Evolutionary conservation across 2,329 filamentous ascomycete species (phyloP), one percentile per base, ranked within the genome.

Genomic region (Aureobasidium sp.): DNA sequence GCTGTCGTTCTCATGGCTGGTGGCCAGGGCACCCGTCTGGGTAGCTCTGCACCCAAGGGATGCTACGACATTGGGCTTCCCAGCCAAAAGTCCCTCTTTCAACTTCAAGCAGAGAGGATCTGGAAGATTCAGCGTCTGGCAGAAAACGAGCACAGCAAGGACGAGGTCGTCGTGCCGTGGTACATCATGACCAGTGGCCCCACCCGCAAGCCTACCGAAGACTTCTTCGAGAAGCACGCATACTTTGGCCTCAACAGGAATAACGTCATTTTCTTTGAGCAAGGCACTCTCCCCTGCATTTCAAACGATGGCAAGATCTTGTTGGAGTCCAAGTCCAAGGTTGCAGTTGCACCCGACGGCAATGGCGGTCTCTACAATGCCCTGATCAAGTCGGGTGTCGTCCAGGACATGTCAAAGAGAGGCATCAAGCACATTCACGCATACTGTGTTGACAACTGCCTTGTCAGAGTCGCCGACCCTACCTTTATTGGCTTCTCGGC

Each of bases 161-260:
- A 73, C 56, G 75, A 74, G 44, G 81, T 82, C 38, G 76, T 85
- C 27, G 84, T 97, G 37, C 93, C 93, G 11, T 98, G 93, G 93
- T 98, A 98, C 73, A 89, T 98, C 71, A 98, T 98, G 93, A 98
- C 93, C 64, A 95, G 89, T 64, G 93, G 93, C 4, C 93, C 93
- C 40, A 98, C 93, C 6, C 82, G 90, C 61, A 83, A 82, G 57
- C 88, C 90, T 35, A 98, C 93, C n/a, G 87, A 95, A 76, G 77
- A 86, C 57, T 98, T 93, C 76, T 97, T 98, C 71, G 74, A 86
- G 68, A 79, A 95, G 71, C 79, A 97, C 76, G 80, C 81, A 55
- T 97, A 90, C 77, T 98, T 98, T 69, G 93, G 93, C 5, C 74
- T 98, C 56, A 79, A 85, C 61, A 80, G 87, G 71, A 83, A 86